These are phyloP conservation scores for Strigomonas culicis DNA, from an alignment of 208 protist species.

Conservation along the genomic window DNA sequence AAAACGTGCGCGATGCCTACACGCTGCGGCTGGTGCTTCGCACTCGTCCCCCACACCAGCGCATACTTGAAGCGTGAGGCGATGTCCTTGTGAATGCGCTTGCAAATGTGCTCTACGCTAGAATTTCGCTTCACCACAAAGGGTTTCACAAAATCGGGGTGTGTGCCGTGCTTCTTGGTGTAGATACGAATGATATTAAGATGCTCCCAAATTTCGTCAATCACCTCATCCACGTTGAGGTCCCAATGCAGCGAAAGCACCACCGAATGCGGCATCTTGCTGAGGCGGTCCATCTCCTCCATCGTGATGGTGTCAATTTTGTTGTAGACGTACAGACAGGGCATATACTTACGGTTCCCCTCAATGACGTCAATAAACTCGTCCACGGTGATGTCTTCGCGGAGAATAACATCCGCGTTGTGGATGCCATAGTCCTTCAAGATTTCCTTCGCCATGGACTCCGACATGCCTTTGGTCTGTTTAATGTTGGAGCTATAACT, in stretches of 20 bases:
- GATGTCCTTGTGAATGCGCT: constrained; percentile 93
- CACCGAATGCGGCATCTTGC: constrained; percentile 86
- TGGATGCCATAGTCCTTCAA: constrained; percentile 95
- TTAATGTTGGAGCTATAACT: constrained; percentile 86
- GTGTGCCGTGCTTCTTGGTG: constrained; percentile 94
- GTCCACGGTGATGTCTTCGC: constrained; percentile 96
- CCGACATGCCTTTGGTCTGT: constrained; percentile 82
- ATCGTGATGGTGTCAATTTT: constrained; percentile 97
- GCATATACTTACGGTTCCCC: constrained; percentile 94
- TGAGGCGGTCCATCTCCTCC: constrained; percentile 95
- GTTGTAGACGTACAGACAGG: constrained; percentile 94
- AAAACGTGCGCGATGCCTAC: constrained; percentile 91
- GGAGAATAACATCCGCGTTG: constrained; percentile 96
- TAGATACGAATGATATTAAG: constrained; percentile 96
- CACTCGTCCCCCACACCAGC: constrained; percentile 94
- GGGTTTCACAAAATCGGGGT: constrained; percentile 95
- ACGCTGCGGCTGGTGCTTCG: constrained; percentile 95
- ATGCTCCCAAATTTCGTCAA: constrained; percentile 96
- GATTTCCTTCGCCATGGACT: constrained; percentile 91
- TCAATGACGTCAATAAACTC: constrained; percentile 98
- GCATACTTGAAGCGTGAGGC: constrained; percentile 92
- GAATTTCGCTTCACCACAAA: constrained; percentile 91
- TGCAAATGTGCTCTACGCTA: constrained; percentile 92
- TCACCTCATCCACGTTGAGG: constrained; percentile 92
- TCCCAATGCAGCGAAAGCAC: constrained; percentile 90